Conservation (phyloP, 495 filamentous ascomycete species). For the Aspergillus mulundensis region DNA sequence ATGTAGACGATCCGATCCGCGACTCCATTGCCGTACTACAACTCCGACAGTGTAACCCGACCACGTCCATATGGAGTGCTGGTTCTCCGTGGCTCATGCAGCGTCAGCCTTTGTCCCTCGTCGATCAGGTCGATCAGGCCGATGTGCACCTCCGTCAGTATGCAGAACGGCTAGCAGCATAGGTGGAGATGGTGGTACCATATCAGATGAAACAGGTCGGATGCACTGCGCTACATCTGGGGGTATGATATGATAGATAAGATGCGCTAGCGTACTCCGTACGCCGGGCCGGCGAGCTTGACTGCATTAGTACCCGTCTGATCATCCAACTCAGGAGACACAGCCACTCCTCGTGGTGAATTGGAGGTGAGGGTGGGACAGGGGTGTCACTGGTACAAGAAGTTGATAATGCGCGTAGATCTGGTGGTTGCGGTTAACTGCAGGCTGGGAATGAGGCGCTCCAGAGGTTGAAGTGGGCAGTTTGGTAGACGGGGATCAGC, state of each 20-base stretch:
- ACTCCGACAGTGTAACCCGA: neutral
- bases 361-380: neutral
- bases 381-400: neutral
- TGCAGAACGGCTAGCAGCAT: neutral
- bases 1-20: neutral
- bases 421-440: neutral
- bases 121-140: neutral
- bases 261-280: neutral
- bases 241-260: neutral
- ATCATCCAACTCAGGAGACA: neutral
- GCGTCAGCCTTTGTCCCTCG: neutral
- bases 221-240: neutral
- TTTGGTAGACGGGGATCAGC: neutral
- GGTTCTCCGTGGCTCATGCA: neutral
- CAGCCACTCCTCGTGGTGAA: neutral
- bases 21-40: neutral
- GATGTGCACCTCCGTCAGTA: neutral
- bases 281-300: neutral
- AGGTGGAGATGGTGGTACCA: neutral
- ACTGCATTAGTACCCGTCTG: slow-evolving; percentile 1
- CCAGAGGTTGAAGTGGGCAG: neutral
- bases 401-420: neutral
- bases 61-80: no score
- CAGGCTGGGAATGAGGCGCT: neutral
- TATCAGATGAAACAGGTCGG: neutral